These are phyloP conservation scores for Aspergillus nanangensis DNA, from an alignment of 495 filamentous ascomycete genomes.

Conservation along the genomic window DNA sequence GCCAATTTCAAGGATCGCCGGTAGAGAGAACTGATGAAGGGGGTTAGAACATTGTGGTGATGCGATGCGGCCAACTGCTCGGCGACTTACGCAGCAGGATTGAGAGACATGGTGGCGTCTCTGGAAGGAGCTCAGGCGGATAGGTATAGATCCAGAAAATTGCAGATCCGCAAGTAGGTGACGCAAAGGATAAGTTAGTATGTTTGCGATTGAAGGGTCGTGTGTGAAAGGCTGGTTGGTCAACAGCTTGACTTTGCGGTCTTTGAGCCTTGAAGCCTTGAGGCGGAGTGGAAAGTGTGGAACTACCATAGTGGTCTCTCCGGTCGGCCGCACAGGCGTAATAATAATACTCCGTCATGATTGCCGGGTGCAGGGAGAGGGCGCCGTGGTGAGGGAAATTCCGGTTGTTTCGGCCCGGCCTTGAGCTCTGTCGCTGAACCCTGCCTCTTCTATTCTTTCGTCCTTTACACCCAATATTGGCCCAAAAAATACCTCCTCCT, in stretches of 20 bases:
- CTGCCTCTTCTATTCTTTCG: background rate
- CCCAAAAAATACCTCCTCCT: background rate
- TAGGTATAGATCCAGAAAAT: no score
- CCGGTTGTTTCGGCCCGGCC: conserved; percentile 28
- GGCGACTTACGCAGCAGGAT: conserved; percentile 31
- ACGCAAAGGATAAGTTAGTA: no score
- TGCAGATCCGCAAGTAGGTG: no score
- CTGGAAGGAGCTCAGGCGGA: no score
- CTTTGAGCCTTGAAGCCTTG: background rate
- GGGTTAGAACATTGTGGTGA: conserved; percentile 8
- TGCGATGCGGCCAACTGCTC: background rate
- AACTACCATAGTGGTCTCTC: conserved; percentile 21
- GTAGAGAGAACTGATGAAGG: conserved; percentile 71
- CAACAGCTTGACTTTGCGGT: no score
- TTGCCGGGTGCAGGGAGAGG: conserved; percentile 20
- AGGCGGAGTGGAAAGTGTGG: background rate
- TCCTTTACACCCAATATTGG: no score
- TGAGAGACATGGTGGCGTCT: conserved; percentile 37
- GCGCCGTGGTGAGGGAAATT: conserved; percentile 16
- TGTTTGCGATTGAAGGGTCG: no score
- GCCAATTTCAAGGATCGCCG: conserved; percentile 87
- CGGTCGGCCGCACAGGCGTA: conserved; percentile 22
- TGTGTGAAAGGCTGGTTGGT: no score
- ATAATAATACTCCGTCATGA: conserved; percentile 39
- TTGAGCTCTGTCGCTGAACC: conserved; percentile 11